Base-by-base conservation (phyloP, 345 rosid genomes). In the Citrus medica region DNA sequence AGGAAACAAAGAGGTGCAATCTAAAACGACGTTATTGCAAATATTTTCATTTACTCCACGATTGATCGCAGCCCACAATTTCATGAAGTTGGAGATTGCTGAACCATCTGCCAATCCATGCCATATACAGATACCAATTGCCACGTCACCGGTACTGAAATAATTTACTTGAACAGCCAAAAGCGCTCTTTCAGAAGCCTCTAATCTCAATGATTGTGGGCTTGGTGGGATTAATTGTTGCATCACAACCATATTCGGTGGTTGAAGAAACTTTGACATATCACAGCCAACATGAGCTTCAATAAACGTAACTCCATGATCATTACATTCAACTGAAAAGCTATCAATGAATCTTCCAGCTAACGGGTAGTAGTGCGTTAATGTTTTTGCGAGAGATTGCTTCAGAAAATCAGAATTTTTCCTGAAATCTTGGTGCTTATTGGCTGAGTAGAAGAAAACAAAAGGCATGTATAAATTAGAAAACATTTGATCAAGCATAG, bases 101-200 rank as follows among this genome's bases (percentile, higher is more conserved):
- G 82, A 62, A 21, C 66, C 87, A 58, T 83, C 85, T 1, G 76
- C 85, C 4, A 84, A 55, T 64, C 53, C 74, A 68, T 84, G 87
- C 22, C 64, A 60, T 9, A 79, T 27, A 60, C 76, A 71, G 8
- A 61, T 68, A 8, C 84, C 81, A 3, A 84, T 80, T 1, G 84
- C 83, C 22, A 78, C 2, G 1, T 63, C 17, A 83, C 87, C 84
- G 76, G 14, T 84, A 79, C 42, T 59, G 17, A 69, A 86, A 82
- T n/a, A 46, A 62, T 69, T 86, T 27, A 77, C 67, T 27, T 84
- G 85, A 32, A 78, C 21, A 1, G 27, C 82, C 22, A 86, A 51
- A 51, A 51, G 56, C 2, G 17, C 56, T 51, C 22, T 51, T 17
- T 14, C 22, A 16, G 7, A 4, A 51, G 6, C 6, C 55, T 51